These are phyloP conservation scores for Boechera divaricarpa DNA, from an alignment of 345 rosid species.

Conservation along the genomic window DNA sequence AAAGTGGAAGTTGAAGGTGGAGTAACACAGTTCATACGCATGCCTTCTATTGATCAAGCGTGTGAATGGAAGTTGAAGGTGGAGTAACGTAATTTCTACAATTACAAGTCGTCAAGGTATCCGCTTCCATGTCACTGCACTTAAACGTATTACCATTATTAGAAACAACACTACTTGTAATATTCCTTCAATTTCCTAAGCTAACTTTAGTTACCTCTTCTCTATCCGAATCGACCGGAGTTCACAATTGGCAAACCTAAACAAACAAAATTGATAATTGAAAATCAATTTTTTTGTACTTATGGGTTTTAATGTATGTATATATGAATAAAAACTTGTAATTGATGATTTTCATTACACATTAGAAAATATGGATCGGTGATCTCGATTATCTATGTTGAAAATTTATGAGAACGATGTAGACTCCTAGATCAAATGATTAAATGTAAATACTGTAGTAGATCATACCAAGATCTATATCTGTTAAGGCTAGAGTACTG, in stretches of 20 bases:
- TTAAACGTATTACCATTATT: slow-evolving; percentile 5
- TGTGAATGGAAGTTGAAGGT: slow-evolving; percentile 23
- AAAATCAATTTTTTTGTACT: neutral
- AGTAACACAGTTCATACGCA: neutral
- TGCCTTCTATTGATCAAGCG: slow-evolving; percentile 17
- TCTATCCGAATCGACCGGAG: slow-evolving; percentile 35
- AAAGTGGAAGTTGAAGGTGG: too few species aligned
- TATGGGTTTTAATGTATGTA: neutral
- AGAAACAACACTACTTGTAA: neutral
- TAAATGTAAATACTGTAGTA: too few species aligned
- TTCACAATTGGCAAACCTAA: slow-evolving; percentile 46
- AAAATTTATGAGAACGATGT: too few species aligned
- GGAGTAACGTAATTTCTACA: slow-evolving; percentile 32
- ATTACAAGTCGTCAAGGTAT: slow-evolving; percentile 3
- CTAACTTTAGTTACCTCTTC: slow-evolving; percentile 13
- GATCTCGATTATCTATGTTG: too few species aligned
- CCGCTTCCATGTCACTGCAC: slow-evolving; percentile 37
- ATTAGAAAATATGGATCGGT: too few species aligned
- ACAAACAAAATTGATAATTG: neutral
- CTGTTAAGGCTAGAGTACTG: too few species aligned
- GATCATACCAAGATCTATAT: too few species aligned
- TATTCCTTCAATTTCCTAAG: neutral
- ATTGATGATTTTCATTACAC: neutral
- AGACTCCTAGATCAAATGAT: too few species aligned
- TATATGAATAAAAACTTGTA: neutral